A percentile compares a stretch with the other conserved stretches of the same genome.
Conservation (phyloP, 2,329 filamentous ascomycete species). For the Phaeomoniella chlamydospora region DNA sequence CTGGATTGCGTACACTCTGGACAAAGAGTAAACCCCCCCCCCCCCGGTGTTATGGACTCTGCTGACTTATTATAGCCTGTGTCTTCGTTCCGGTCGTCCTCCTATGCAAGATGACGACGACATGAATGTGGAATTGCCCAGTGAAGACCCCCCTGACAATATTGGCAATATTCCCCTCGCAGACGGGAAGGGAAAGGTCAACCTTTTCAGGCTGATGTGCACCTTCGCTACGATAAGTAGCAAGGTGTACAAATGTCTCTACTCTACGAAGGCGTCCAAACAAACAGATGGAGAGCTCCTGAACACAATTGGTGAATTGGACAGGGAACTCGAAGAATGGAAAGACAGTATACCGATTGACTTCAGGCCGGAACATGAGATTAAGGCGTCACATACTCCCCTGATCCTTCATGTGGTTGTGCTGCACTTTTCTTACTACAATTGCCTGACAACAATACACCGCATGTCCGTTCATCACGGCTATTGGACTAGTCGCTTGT, state of each 20-base stretch:
- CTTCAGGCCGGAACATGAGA: conserved; percentile 93
- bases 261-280: conserved; percentile 82
- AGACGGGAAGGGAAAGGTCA: conserved; percentile 83
- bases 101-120: conserved; percentile 63
- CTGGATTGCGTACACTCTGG: conserved; percentile 62
- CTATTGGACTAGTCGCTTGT: conserved; percentile 91
- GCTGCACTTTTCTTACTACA: conserved; percentile 94
- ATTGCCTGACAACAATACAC: conserved; percentile 93
- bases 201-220: conserved; percentile 85
- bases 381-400: conserved; percentile 81
- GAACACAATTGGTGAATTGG: conserved; percentile 89
- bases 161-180: conserved; percentile 87
- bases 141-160: conserved; percentile 78
- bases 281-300: conserved; percentile 85
- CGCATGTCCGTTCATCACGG: conserved; percentile 97
- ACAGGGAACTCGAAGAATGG: conserved; percentile 83
- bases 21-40: conserved; percentile 43
- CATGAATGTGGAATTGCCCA: conserved; percentile 93
- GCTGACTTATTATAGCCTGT: conserved; percentile 31
- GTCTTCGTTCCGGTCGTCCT: conserved; percentile 56
- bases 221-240: conserved; percentile 85
- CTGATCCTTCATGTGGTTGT: conserved; percentile 91
- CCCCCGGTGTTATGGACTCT: neutral
- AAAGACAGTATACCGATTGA: conserved; percentile 91
- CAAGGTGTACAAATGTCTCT: conserved; percentile 83